These are phyloP conservation scores for Allium fistulosum DNA, from an alignment of 106 monocot species.

Conservation along the genomic window DNA sequence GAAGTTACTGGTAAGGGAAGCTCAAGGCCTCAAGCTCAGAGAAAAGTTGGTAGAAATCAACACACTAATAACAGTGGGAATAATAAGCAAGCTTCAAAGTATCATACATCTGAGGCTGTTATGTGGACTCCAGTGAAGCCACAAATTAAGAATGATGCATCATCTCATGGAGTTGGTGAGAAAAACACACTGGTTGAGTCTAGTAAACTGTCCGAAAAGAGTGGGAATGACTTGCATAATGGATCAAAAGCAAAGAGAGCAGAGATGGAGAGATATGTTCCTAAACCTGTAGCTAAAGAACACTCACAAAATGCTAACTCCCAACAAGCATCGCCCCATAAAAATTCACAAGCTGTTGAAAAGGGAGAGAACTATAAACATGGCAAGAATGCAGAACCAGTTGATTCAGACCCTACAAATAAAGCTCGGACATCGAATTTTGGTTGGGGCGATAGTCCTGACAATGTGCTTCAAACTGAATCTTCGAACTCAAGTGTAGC, in stretches of 20 bases:
- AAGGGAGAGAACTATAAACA: constrained; percentile 29
- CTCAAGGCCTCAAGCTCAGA: constrained; percentile 22
- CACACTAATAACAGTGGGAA: constrained; percentile 9
- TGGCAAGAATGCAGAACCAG: constrained; percentile 31
- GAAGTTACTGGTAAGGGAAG: constrained; percentile 16
- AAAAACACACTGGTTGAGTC: constrained; percentile 3
- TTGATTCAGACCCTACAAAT: constrained; percentile 25
- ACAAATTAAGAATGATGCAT: constrained; percentile 28
- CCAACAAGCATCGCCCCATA: constrained; percentile 12
- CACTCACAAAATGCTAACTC: constrained; percentile 20
- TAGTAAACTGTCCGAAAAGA: constrained; percentile 15
- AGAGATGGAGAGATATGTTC: constrained; percentile 95
- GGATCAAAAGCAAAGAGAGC: constrained; percentile 62
- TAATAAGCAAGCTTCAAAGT: constrained; percentile 36
- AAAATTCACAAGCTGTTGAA: constrained; percentile 8
- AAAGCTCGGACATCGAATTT: constrained; percentile 11
- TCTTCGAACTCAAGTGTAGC: not conserved
- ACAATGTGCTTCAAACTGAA: not conserved
- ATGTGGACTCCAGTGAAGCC: constrained; percentile 85
- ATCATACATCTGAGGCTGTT: constrained; percentile 49
- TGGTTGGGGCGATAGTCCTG: constrained; percentile 5
- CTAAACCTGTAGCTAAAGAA: constrained; percentile 68
- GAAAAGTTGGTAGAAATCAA: constrained; percentile 37
- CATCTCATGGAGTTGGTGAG: constrained; percentile 17
- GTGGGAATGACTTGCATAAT: constrained; percentile 25